Evolutionary conservation across 2,329 filamentous ascomycete genomes (phyloP), one percentile per base, ranked within the genome.

Genomic region (Podosphaera xanthii): DNA sequence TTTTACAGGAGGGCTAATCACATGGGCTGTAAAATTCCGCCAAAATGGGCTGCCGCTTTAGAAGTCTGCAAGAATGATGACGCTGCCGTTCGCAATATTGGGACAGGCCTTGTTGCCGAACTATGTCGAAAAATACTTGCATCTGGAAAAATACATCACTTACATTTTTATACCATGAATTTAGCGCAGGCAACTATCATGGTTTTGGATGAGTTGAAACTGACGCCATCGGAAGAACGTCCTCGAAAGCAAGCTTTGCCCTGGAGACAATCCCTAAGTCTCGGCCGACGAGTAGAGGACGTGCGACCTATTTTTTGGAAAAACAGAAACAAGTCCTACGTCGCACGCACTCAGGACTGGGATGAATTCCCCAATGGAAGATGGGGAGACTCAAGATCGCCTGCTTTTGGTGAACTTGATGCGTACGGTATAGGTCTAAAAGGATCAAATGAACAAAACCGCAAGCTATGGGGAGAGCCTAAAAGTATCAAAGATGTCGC

Each of bases 91-190:
- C 81, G 91, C 70, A 87, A 94, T 64, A 81, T 94, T 59, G 92
- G 92, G 58, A 92, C 89, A 72, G 82, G 79, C 12, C 76, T 98
- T 31, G 84, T 98, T 22, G 87, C 89, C 31, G 81, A 94, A 52
- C 83, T 98, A 81, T 98, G 92, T 71, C 82, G 84, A 61, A 87
- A 84, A 72, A 80, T 98, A 61, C 76, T 97, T 60, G 80, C 82
- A 61, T 83, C 82, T 42, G 92, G 90, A 48, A 87, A 63, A n/a
- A 65, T 96, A 64, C 78, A 82, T 63, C 89, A 55, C 35, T 72
- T 98, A 64, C 92, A 98, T 72, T 98, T 98, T 72, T 98, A 98
- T 75, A 98, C 92, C 61, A 98, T 98, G 92, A 98, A 98, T 72
- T 77, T 98, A 30, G 91, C 89, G 9, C 88, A 94, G 71, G 87